Percentiles rank a stretch among this genome's conserved stretches.
Conservation (phyloP, 2,329 filamentous ascomycete species). For the Alternaria ethzedia region DNA sequence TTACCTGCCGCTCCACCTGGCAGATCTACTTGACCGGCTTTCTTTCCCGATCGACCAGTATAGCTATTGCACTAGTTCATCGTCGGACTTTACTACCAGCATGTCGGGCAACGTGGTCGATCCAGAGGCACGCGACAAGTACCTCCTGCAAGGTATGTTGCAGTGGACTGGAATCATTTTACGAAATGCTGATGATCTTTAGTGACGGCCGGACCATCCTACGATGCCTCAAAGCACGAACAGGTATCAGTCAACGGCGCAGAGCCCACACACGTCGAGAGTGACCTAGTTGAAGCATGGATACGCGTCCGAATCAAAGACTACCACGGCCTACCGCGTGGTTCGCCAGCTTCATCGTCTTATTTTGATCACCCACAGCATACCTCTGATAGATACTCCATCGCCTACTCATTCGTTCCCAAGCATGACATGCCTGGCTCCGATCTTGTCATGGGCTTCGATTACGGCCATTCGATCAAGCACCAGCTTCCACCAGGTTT, state of each 20-base stretch:
- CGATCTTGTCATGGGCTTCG: slow-evolving; percentile 45
- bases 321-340: slow-evolving; percentile 44
- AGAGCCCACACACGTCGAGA: slow-evolving; percentile 32
- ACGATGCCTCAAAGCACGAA: slow-evolving; percentile 38
- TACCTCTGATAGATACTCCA: slow-evolving; percentile 43
- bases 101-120: slow-evolving; percentile 31
- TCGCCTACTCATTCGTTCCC: slow-evolving; percentile 47
- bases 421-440: slow-evolving; percentile 38
- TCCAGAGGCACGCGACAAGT: slow-evolving; percentile 43
- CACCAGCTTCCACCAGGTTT: slow-evolving; percentile 48
- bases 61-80: background rate
- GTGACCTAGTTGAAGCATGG: slow-evolving; percentile 37
- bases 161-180: background rate
- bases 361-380: slow-evolving; percentile 46
- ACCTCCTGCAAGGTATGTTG: slow-evolving; percentile 39
- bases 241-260: slow-evolving; percentile 43
- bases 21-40: background rate
- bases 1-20: background rate
- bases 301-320: slow-evolving; percentile 45
- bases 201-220: slow-evolving; percentile 47
- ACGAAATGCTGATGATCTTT: background rate
- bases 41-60: background rate
- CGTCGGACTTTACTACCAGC: background rate
- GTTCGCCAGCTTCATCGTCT: slow-evolving; percentile 31
- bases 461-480: slow-evolving; percentile 45